Evolutionary conservation across 202 grass and related monocot genomes (phyloP).

Genomic region (Dendrocalamus latiflorus): DNA sequence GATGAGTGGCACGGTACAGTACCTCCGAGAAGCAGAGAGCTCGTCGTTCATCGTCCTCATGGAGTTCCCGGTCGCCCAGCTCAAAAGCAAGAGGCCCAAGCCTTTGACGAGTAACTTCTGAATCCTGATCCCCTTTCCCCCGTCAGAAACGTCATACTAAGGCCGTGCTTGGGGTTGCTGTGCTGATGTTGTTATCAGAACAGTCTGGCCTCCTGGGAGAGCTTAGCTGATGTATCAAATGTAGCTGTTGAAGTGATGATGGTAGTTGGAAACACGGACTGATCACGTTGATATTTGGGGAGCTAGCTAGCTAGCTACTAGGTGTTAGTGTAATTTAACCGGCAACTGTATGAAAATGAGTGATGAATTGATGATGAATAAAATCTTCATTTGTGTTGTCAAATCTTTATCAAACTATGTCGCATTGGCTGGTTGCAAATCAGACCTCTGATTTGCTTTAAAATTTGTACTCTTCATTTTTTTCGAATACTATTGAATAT

Average conservation of each 20-base stretch:
- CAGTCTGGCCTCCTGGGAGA: not conserved
- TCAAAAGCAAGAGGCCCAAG: slow-evolving; percentile 44
- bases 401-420: not conserved
- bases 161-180: not conserved
- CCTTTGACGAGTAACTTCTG: slow-evolving; percentile 49
- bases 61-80: slow-evolving; percentile 67
- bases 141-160: not conserved
- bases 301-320: slow-evolving; percentile 17
- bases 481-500: not conserved
- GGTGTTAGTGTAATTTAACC: slow-evolving; percentile 38
- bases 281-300: not conserved
- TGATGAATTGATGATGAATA: slow-evolving; percentile 14
- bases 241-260: not conserved
- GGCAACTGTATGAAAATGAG: slow-evolving; percentile 14
- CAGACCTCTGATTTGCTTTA: not conserved
- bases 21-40: slow-evolving; percentile 77
- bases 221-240: slow-evolving; percentile 3
- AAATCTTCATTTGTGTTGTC: slow-evolving; percentile 17
- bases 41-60: slow-evolving; percentile 75
- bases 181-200: not conserved
- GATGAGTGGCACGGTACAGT: slow-evolving; percentile 81
- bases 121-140: not conserved
- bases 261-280: not conserved
- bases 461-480: not conserved
- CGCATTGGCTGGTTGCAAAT: not conserved